These are phyloP conservation scores for Fusarium agapanthi DNA, from an alignment of 2,329 filamentous ascomycete genomes.

Conservation along the genomic window DNA sequence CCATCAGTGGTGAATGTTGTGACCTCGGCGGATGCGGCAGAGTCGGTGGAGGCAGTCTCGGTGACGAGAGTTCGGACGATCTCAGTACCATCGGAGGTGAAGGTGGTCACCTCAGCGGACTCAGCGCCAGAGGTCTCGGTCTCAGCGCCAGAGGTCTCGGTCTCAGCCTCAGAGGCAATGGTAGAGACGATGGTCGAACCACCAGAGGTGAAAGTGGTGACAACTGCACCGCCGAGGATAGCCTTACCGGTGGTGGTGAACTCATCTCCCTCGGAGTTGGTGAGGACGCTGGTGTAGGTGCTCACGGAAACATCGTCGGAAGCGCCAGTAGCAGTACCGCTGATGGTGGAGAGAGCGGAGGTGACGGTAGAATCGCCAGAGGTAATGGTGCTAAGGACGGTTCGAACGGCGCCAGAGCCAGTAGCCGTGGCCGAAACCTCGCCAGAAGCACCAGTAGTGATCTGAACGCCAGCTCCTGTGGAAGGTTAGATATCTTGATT, in stretches of 20 bases:
- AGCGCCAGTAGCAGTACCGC: constrained; percentile 25
- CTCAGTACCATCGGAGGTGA: constrained; percentile 29
- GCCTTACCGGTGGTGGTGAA: constrained; percentile 30
- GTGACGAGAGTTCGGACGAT: constrained; percentile 32
- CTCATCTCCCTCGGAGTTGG: constrained; percentile 34
- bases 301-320: constrained; percentile 36
- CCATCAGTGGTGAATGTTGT: constrained; percentile 37
- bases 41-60: constrained; percentile 25
- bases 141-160: constrained; percentile 9
- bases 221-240: constrained; percentile 23
- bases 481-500: constrained; percentile 23
- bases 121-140: constrained; percentile 13
- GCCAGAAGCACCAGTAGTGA: constrained; percentile 44
- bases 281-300: constrained; percentile 43
- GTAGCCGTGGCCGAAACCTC: constrained; percentile 33
- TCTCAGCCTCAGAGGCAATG: constrained; percentile 11
- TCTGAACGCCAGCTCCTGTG: constrained; percentile 47
- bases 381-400: constrained; percentile 49
- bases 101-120: constrained; percentile 28
- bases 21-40: constrained; percentile 15
- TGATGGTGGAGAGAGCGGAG: constrained; percentile 50
- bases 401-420: constrained; percentile 44
- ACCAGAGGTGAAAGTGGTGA: constrained; percentile 35
- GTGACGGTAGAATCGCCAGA: constrained; percentile 47
- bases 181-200: constrained; percentile 33